Evolutionary conservation across 2,329 filamentous ascomycete species (phyloP), one percentile per base, ranked within the genome.

Genomic region (Fusarium veterinarium): DNA sequence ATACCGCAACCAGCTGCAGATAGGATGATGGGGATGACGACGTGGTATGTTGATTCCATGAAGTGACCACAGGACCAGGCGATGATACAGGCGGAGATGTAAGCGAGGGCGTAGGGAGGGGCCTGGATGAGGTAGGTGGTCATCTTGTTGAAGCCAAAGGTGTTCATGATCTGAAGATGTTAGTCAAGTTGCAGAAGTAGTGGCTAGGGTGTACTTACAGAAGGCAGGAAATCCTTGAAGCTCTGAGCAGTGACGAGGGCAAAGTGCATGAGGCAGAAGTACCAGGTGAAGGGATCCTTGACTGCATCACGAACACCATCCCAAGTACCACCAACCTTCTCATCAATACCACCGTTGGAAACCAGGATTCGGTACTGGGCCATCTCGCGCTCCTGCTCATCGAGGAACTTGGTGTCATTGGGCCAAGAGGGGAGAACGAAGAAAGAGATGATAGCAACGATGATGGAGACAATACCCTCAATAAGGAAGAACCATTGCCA

Each of bases 401-500:
- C 79, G 49, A 83, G 77, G 45, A 81, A 81, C 28, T 73, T 75
- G 7, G 81, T 81, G 33, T 81, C 82, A 35, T 55, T 52, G 12
- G 59, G 79, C 75, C 23, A 81, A 78, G 33, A 80, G 69, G 68
- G 83, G 77, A 14, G 82, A 78, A 25, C 84, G 72, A 57, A 82
- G 78, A 64, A 81, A 79, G 46, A 77, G 81, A 71, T 45, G 2
- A 80, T 20, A 6, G 77, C 81, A 8, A 83, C 74, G 4, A 79
- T 11, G 37, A 83, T 80, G 8, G 78, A 81, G 4, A 78, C 78
- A 12, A 69, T 72, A 44, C 69, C 69, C 38, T 84, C 82, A 5
- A 84, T 80, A 59, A 84, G 76, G 41, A 85, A 81, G 37, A 85
- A 83, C 83, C 83, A 85, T 35, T 84, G 80, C 84, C 82, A 84